phyloP scores from a whole-genome alignment of 805 yeast genomes.

The Starmerella gropengiesseri region DNA sequence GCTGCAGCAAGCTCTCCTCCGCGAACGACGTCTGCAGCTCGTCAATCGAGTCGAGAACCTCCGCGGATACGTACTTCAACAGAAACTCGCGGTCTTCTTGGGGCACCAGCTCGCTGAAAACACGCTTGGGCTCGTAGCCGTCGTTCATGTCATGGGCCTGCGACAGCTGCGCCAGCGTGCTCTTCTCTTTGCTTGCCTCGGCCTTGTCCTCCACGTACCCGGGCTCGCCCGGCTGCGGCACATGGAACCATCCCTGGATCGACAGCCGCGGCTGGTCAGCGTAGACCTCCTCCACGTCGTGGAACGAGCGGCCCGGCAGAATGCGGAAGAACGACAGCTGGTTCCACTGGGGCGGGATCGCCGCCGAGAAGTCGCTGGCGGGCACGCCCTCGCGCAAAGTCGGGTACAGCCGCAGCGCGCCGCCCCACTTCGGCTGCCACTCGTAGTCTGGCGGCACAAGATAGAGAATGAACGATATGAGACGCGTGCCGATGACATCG shows the following conservation, averaged over 20 bases:
- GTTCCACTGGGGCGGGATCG: constrained; percentile 84
- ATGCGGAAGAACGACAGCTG: constrained; percentile 93
- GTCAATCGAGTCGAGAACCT: constrained; percentile 36
- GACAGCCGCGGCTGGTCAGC: constrained; percentile 84
- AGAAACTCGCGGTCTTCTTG: constrained; percentile 42
- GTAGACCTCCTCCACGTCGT: constrained; percentile 94
- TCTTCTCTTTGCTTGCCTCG: constrained; percentile 60
- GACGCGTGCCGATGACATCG: constrained; percentile 91
- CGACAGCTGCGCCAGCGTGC: constrained; percentile 61
- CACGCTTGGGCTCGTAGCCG: constrained; percentile 65
- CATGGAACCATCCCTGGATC: constrained; percentile 98
- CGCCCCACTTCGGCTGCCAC: constrained; percentile 93
- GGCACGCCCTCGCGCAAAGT: constrained; percentile 87
- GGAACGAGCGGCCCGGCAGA: constrained; percentile 93
- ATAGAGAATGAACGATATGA: constrained; percentile 86
- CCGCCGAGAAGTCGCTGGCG: constrained; percentile 54
- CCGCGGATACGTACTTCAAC: constrained; percentile 44
- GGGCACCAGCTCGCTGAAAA: constrained; percentile 24
- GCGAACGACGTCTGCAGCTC: constrained; percentile 43
- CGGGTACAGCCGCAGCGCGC: constrained; percentile 77
- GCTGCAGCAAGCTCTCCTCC: constrained; percentile 59
- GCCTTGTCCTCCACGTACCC: constrained; percentile 53
- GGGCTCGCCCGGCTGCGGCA: constrained; percentile 85
- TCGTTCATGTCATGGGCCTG: constrained; percentile 68
- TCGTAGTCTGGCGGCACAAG: constrained; percentile 80